Evolutionary conservation across 179 eudicot genomes (phyloP).

Genomic region (Sideroxylon spinosum): DNA sequence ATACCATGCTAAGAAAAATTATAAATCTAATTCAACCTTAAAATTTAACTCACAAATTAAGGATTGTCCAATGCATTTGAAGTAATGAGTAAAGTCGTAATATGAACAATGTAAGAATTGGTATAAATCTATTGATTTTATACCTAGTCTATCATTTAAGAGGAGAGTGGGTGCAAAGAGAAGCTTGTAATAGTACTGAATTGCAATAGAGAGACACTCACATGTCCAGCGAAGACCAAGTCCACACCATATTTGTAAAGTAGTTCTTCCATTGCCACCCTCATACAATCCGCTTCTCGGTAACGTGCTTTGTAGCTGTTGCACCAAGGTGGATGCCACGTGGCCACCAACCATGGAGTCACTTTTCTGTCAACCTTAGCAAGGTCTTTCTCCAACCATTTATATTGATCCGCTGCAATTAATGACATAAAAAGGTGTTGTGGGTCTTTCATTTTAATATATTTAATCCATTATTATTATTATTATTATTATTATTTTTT

Average conservation of each 20-base stretch:
- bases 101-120: not conserved
- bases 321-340: conserved; percentile 95
- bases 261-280: conserved; percentile 75
- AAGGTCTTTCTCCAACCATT: conserved; percentile 79
- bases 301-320: conserved; percentile 68
- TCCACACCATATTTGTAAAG: conserved; percentile 69
- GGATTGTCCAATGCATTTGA: conserved; percentile 17
- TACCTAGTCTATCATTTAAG: not conserved
- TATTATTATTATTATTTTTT: too few species aligned
- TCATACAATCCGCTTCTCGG: conserved; percentile 89
- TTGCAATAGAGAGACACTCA: conserved; percentile 28
- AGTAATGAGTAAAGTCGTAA: conserved; percentile 85
- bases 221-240: conserved; percentile 81
- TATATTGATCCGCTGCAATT: conserved; percentile 71
- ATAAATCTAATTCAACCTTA: too few species aligned
- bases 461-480: too few species aligned
- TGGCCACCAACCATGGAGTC: conserved; percentile 80
- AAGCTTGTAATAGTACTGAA: not conserved
- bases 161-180: not conserved
- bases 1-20: too few species aligned
- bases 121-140: not conserved
- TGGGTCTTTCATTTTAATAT: too few species aligned
- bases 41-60: too few species aligned
- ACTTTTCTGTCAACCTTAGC: conserved; percentile 59
- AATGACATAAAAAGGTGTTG: too few species aligned